Evolutionary conservation across 1,284 basidiomycete genomes (phyloP).

Genomic region (Malassezia sp.): DNA sequence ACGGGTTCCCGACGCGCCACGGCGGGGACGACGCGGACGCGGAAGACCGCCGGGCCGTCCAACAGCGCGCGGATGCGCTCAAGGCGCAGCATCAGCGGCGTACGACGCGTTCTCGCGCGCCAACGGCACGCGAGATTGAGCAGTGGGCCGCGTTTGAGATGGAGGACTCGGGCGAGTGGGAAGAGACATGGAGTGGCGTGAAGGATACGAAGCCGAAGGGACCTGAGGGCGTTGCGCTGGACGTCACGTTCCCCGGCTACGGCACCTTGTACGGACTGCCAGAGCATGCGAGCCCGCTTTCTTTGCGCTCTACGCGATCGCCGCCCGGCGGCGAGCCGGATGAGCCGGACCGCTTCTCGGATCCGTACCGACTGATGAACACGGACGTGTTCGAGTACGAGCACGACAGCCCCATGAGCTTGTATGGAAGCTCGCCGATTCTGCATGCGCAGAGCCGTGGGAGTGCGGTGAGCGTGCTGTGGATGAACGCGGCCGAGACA

Average conservation of each 20-base stretch:
- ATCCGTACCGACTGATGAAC: constrained; percentile 92
- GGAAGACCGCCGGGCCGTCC: constrained; percentile 21
- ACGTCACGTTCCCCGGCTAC: constrained; percentile 84
- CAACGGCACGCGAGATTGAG: constrained; percentile 7
- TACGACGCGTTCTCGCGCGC: background rate
- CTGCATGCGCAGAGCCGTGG: constrained; percentile 68
- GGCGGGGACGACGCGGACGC: constrained; percentile 21
- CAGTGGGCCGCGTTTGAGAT: constrained; percentile 43
- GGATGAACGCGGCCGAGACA: constrained; percentile 82
- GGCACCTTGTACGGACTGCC: constrained; percentile 87
- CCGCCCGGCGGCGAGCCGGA: constrained; percentile 23
- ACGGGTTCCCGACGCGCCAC: constrained; percentile 28
- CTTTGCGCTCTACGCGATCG: constrained; percentile 55
- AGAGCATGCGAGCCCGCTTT: constrained; percentile 83
- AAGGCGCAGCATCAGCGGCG: background rate
- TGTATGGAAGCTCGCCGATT: constrained; percentile 62
- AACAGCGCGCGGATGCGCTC: constrained; percentile 11
- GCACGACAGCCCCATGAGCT: constrained; percentile 75
- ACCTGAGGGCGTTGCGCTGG: constrained; percentile 86
- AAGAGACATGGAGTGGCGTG: constrained; percentile 74
- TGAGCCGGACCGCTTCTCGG: constrained; percentile 47
- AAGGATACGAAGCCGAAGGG: constrained; percentile 92
- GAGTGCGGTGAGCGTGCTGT: constrained; percentile 79
- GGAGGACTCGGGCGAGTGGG: constrained; percentile 65
- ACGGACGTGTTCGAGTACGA: constrained; percentile 96